Percentiles rank a stretch among this genome's conserved stretches.
Evolutionary conservation across 805 yeast genomes (phyloP).

Genomic region (Tetrapisispora nanseiensis): DNA sequence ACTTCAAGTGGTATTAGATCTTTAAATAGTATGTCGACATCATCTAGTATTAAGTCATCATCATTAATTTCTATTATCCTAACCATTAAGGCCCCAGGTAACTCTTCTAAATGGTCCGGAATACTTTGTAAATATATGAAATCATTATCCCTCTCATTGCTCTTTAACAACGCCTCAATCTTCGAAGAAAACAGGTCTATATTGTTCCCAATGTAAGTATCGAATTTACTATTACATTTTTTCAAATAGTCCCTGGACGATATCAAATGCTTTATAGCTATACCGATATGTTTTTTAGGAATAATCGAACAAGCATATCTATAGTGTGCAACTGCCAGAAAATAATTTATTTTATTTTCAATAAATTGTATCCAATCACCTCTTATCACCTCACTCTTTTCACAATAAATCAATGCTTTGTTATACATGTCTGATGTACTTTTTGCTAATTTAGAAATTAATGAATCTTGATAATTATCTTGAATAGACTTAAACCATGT

Average conservation of each 20-base stretch:
- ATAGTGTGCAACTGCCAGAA: constrained; percentile 60
- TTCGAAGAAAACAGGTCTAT: constrained; percentile 35
- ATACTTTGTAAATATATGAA: constrained; percentile 61
- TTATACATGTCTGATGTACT: constrained; percentile 53
- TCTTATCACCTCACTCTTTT: constrained; percentile 41
- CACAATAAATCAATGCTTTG: constrained; percentile 34
- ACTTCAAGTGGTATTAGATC: constrained; percentile 57
- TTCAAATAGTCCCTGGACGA: constrained; percentile 17
- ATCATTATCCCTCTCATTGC: constrained; percentile 72
- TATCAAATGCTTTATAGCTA: constrained; percentile 45
- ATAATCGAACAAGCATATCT: constrained; percentile 41
- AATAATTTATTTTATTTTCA: constrained; percentile 51
- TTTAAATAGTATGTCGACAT: constrained; percentile 37
- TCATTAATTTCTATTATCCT: constrained; percentile 31
- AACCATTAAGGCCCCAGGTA: constrained; percentile 46
- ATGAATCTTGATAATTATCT: constrained; percentile 40
- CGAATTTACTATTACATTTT: not conserved
- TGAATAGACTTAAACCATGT: constrained; percentile 64
- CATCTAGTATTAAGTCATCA: constrained; percentile 19
- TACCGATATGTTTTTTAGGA: constrained; percentile 45
- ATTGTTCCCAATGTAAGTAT: not conserved
- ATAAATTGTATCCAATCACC: constrained; percentile 60
- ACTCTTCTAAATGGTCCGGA: constrained; percentile 41
- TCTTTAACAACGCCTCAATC: constrained; percentile 36
- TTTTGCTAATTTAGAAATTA: constrained; percentile 53